Evolutionary conservation across 2,329 filamentous ascomycete species (phyloP).

Genomic region (Arthrobotrys pseudoclavata): DNA sequence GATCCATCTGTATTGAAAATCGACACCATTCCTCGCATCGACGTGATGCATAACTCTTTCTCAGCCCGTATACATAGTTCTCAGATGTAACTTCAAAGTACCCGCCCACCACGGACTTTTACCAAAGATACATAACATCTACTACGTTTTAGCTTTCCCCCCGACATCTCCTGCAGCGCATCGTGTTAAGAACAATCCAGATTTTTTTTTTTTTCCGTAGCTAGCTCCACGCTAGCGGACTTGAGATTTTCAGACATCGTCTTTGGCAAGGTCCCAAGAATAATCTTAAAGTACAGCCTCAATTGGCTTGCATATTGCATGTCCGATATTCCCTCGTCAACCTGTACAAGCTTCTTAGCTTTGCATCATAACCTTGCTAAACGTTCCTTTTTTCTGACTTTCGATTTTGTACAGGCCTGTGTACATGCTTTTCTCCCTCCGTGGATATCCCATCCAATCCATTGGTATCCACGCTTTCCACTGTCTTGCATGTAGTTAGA

Average conservation of each 20-base stretch:
- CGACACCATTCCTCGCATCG: conserved; percentile 25
- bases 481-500: not conserved
- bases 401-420: not conserved
- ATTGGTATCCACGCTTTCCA: conserved; percentile 7
- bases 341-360: conserved; percentile 26
- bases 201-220: conserved; percentile 6
- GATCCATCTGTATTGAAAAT: conserved; percentile 26
- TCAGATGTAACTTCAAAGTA: conserved; percentile 25
- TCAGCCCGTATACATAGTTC: not conserved
- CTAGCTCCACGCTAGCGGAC: conserved; percentile 27
- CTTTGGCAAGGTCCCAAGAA: conserved; percentile 43
- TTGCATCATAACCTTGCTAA: conserved; percentile 16
- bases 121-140: conserved; percentile 28
- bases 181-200: conserved; percentile 29
- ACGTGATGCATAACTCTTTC: not conserved
- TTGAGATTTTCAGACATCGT: conserved; percentile 31
- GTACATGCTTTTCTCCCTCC: conserved; percentile 29
- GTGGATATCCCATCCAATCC: conserved; percentile 42
- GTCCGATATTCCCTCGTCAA: conserved; percentile 18
- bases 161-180: conserved; percentile 4
- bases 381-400: conserved; percentile 27
- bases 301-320: conserved; percentile 57
- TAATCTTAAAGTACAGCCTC: conserved; percentile 57
- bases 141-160: conserved; percentile 16
- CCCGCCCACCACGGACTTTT: conserved; percentile 22